Percentiles rank a stretch among this genome's conserved stretches.
Conservation (phyloP, 345 rosid genomes). For the Tarenaya hassleriana region DNA sequence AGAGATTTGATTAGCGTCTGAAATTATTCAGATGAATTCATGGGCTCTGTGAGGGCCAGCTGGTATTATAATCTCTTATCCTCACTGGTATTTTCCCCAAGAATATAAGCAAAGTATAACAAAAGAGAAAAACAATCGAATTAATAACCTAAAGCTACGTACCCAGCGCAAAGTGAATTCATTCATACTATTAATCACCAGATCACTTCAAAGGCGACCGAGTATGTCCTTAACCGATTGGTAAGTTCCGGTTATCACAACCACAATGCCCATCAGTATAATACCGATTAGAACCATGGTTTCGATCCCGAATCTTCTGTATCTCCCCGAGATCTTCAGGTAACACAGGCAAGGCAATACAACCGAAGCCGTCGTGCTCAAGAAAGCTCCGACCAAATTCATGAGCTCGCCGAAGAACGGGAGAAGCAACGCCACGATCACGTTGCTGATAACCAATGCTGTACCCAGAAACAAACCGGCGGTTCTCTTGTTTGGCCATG, state of each 20-base stretch:
- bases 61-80: too few relatives aligned
- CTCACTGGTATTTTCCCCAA: too few relatives aligned
- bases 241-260: conserved; percentile 46
- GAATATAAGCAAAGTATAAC: too few relatives aligned
- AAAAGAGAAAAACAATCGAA: too few relatives aligned
- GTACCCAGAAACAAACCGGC: conserved; percentile 34
- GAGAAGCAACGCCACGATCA: conserved; percentile 39
- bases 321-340: conserved; percentile 43
- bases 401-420: conserved; percentile 50
- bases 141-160: too few relatives aligned
- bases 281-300: conserved; percentile 26
- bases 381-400: conserved; percentile 59
- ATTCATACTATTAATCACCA: too few relatives aligned
- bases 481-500: conserved; percentile 21
- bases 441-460: conserved; percentile 39
- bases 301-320: conserved; percentile 31
- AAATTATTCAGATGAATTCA: too few relatives aligned
- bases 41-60: too few relatives aligned
- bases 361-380: conserved; percentile 41
- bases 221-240: conserved; percentile 38
- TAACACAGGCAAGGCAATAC: conserved; percentile 48
- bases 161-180: too few relatives aligned
- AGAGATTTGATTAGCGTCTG: too few relatives aligned
- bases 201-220: conserved; percentile 19
- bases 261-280: conserved; percentile 24